These are phyloP conservation scores for Austroboletus olivaceoglutinosus DNA, from an alignment of 1,284 basidiomycete genomes.

Conservation along the genomic window DNA sequence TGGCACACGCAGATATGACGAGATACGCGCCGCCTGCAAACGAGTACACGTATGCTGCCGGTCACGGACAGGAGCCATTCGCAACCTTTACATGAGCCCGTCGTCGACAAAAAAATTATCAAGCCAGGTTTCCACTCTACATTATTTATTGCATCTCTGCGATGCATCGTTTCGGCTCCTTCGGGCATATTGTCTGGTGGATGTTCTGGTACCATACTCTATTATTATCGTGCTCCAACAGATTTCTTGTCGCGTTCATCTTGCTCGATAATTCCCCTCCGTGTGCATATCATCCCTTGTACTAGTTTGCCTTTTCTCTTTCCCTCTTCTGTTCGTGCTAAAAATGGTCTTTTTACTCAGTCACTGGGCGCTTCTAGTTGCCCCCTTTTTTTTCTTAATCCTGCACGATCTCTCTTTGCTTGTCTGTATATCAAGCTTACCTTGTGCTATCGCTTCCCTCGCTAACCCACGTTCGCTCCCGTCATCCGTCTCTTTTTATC, in stretches of 20 bases:
- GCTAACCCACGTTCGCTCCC: conserved; percentile 8
- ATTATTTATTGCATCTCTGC: no score
- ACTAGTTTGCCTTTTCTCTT: conserved; percentile 5
- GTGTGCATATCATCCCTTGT: conserved; percentile 16
- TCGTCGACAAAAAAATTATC: neutral
- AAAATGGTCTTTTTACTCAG: conserved; percentile 17
- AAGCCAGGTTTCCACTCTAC: neutral
- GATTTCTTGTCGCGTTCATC: conserved; percentile 11
- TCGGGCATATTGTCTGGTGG: conserved; percentile 9
- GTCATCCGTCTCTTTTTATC: conserved; percentile 25
- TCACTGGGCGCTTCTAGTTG: conserved; percentile 6
- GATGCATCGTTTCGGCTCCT: neutral
- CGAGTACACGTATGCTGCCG: conserved; percentile 25
- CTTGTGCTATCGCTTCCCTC: conserved; percentile 9
- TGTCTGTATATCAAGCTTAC: conserved; percentile 9
- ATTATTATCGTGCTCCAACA: no score
- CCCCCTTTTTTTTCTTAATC: no score
- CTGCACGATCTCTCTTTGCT: conserved; percentile 3
- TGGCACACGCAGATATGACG: conserved; percentile 15
- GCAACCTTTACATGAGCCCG: conserved; percentile 17
- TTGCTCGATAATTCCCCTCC: conserved; percentile 10
- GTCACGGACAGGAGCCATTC: conserved; percentile 28
- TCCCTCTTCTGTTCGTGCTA: neutral
- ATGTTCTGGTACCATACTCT: conserved; percentile 7
- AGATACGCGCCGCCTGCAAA: conserved; percentile 17